Percentiles rank a stretch among this genome's conserved stretches.
phyloP scores from a whole-genome alignment of 345 rosid genomes.

The Jatropha curcas region DNA sequence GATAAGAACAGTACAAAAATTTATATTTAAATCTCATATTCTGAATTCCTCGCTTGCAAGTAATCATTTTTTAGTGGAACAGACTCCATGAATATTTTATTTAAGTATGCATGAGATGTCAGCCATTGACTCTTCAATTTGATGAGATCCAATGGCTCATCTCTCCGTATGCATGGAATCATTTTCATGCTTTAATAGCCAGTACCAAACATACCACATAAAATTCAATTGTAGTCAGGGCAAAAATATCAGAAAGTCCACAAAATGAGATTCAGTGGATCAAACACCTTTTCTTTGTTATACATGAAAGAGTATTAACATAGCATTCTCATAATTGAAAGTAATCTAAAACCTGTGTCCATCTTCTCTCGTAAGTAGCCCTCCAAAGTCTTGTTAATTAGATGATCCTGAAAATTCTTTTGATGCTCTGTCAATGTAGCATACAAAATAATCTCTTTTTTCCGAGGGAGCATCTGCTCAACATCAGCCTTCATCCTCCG shows the following conservation, averaged over 20 bases:
- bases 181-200: neutral
- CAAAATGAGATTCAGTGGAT: neutral
- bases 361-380: conserved; percentile 47
- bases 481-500: conserved; percentile 94
- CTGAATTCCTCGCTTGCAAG: neutral
- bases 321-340: neutral
- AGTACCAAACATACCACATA: neutral
- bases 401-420: conserved; percentile 83
- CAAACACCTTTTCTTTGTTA: neutral
- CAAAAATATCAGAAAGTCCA: neutral
- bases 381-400: conserved; percentile 72
- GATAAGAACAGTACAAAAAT: neutral
- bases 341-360: conserved; percentile 41
- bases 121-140: neutral
- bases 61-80: neutral
- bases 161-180: neutral
- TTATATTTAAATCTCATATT: neutral
- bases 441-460: conserved; percentile 89
- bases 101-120: neutral
- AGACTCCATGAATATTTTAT: neutral
- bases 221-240: neutral
- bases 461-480: conserved; percentile 82
- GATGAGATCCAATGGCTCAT: neutral
- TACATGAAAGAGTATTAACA: neutral
- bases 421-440: conserved; percentile 87